phyloP scores from a whole-genome alignment of 495 filamentous ascomycete species.

The Penicillium odoratum region DNA sequence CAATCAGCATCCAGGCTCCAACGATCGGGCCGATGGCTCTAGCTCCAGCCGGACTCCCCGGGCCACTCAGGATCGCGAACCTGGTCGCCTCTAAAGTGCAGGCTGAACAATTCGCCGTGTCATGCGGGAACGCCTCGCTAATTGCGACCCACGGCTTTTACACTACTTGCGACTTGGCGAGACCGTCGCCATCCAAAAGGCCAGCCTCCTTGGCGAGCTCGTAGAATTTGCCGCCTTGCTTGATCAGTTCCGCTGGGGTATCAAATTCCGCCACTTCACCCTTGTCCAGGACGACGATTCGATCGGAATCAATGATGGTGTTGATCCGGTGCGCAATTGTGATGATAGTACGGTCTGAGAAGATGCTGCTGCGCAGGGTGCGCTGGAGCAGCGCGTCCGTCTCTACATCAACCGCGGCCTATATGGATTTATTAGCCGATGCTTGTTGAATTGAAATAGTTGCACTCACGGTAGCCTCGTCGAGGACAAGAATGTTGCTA shows the following conservation, averaged over 20 bases:
- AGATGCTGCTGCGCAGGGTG: constrained; percentile 58
- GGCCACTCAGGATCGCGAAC: constrained; percentile 24
- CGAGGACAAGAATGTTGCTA: constrained; percentile 94
- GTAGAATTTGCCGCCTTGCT: constrained; percentile 53
- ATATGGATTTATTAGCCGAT: constrained; percentile 4
- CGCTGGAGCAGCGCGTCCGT: constrained; percentile 80
- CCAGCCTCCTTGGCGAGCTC: constrained; percentile 58
- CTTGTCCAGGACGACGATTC: constrained; percentile 83
- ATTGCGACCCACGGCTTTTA: constrained; percentile 19
- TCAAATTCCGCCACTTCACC: constrained; percentile 61
- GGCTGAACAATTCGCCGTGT: constrained; percentile 7
- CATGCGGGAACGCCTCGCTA: constrained; percentile 14
- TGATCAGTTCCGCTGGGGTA: constrained; percentile 55
- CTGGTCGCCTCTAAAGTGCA: constrained; percentile 10
- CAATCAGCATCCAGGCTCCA: constrained; percentile 16
- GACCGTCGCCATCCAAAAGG: constrained; percentile 50
- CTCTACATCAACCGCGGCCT: constrained; percentile 92
- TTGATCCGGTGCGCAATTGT: constrained; percentile 98
- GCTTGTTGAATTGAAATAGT: constrained; percentile 2
- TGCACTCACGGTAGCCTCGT: constrained; percentile 79
- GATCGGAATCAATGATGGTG: constrained; percentile 90
- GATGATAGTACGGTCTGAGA: constrained; percentile 91
- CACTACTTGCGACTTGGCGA: constrained; percentile 25
- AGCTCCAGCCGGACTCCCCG: constrained; percentile 21
- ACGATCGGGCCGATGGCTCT: constrained; percentile 21